Percentiles rank a stretch among this genome's conserved stretches.
phyloP scores from a whole-genome alignment of 768 basidiomycete species.

The Daedalea quercina region DNA sequence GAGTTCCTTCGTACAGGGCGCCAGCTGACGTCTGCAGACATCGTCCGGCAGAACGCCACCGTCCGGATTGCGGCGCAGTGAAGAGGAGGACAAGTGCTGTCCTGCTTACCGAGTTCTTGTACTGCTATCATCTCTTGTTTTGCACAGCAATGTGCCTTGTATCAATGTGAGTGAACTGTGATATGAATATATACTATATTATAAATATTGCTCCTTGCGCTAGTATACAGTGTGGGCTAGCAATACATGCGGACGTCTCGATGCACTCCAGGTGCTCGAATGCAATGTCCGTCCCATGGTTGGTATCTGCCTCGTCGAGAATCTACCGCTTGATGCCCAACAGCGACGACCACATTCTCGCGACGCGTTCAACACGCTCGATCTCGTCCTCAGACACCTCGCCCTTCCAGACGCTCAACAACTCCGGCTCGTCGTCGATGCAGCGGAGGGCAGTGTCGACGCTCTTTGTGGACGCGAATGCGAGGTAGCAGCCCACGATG shows the following conservation, averaged over 20 bases:
- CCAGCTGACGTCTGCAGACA: constrained; percentile 38
- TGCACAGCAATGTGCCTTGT: not conserved
- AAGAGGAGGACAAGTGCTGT: not conserved
- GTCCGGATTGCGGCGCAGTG: constrained; percentile 1
- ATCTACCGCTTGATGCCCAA: constrained; percentile 4
- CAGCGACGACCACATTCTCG: constrained; percentile 19
- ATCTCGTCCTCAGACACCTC: constrained; percentile 22
- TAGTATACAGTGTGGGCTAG: not conserved
- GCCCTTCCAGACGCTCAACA: constrained; percentile 24
- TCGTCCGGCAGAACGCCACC: constrained; percentile 10
- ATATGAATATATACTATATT: not conserved
- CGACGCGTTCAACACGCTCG: constrained; percentile 20
- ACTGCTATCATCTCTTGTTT: not conserved
- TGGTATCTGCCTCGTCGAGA: not conserved
- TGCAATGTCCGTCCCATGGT: not conserved
- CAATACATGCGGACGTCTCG: not conserved
- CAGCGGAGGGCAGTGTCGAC: constrained; percentile 18
- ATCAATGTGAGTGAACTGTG: not conserved
- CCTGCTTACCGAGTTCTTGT: not conserved
- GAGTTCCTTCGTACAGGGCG: constrained; percentile 35
- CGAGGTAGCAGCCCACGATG: constrained; percentile 22
- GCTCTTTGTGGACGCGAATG: constrained; percentile 17
- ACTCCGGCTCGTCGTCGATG: constrained; percentile 20
- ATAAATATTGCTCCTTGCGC: not conserved
- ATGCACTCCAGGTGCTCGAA: constrained; percentile 3